Evolutionary conservation across 805 yeast genomes (phyloP).

Genomic region (Komagataella phaffii): DNA sequence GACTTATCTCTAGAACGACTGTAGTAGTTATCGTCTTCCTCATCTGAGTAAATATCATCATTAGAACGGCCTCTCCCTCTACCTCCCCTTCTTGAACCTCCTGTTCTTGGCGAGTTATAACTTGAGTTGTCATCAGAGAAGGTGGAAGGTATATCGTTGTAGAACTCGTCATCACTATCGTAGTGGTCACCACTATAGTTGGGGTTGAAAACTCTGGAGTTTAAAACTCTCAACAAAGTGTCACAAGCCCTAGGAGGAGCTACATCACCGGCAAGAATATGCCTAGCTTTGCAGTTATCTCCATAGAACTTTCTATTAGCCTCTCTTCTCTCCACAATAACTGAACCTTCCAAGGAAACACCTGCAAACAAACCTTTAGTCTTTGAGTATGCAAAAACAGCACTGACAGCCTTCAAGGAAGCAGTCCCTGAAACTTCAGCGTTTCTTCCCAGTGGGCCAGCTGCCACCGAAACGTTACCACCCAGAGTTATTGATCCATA

Average conservation of each 20-base stretch:
- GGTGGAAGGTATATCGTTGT: constrained; percentile 63
- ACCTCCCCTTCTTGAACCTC: constrained; percentile 7
- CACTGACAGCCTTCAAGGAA: constrained; percentile 73
- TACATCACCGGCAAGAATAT: constrained; percentile 74
- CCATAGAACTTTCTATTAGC: constrained; percentile 95
- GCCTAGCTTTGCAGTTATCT: constrained; percentile 72
- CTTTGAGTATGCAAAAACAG: constrained; percentile 87
- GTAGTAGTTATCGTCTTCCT: constrained; percentile 12
- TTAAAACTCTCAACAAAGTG: constrained; percentile 72
- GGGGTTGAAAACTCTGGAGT: constrained; percentile 66
- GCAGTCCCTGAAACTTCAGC: constrained; percentile 98
- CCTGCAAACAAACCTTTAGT: constrained; percentile 97
- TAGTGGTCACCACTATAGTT: constrained; percentile 29
- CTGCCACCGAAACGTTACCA: constrained; percentile 90
- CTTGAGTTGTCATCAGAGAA: constrained; percentile 22
- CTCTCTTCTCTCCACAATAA: constrained; percentile 91
- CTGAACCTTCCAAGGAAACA: constrained; percentile 93
- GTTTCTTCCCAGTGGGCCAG: constrained; percentile 94
- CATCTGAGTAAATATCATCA: constrained; percentile 23
- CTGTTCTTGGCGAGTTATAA: constrained; percentile 23
- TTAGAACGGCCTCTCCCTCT: constrained; percentile 8
- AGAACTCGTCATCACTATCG: constrained; percentile 50
- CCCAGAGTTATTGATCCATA: constrained; percentile 91
- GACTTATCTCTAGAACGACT: constrained; percentile 11
- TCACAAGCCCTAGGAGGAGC: constrained; percentile 90